phyloP scores from a whole-genome alignment of 1,284 basidiomycete genomes.

The Trichosporon ovoides region DNA sequence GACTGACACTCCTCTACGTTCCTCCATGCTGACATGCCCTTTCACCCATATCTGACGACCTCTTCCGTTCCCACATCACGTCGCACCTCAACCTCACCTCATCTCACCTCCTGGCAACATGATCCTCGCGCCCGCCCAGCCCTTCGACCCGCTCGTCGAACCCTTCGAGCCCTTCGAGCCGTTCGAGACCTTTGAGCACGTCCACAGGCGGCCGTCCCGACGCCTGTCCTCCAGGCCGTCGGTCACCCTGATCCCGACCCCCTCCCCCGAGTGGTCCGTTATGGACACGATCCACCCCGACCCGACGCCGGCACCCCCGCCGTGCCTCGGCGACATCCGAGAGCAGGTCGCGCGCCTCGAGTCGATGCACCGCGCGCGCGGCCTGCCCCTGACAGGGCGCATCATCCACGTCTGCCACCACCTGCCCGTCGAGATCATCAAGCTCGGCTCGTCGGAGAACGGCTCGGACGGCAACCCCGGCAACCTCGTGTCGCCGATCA shows the following conservation, averaged over 20 bases:
- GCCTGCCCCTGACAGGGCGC: conserved; percentile 68
- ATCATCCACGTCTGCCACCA: conserved; percentile 72
- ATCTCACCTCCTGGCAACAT: neutral
- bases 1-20: neutral
- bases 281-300: conserved; percentile 38
- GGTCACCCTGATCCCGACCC: neutral
- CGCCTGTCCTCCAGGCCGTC: neutral
- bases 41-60: no score
- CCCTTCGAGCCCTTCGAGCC: conserved; percentile 2
- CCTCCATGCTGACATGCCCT: neutral
- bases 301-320: conserved; percentile 39
- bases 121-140: neutral
- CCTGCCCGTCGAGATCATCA: conserved; percentile 47
- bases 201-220: neutral
- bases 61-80: neutral
- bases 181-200: neutral
- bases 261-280: neutral
- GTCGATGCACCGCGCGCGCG: conserved; percentile 61
- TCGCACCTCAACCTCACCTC: neutral
- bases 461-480: conserved; percentile 18
- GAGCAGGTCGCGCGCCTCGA: conserved; percentile 57
- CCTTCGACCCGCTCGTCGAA: neutral
- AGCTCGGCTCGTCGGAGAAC: conserved; percentile 21
- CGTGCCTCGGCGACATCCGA: conserved; percentile 46
- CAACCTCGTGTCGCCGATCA: conserved; percentile 40